Evolutionary conservation across 2,329 filamentous ascomycete genomes (phyloP), one percentile per base, ranked within the genome.

Genomic region (Colletotrichum gigasporum): DNA sequence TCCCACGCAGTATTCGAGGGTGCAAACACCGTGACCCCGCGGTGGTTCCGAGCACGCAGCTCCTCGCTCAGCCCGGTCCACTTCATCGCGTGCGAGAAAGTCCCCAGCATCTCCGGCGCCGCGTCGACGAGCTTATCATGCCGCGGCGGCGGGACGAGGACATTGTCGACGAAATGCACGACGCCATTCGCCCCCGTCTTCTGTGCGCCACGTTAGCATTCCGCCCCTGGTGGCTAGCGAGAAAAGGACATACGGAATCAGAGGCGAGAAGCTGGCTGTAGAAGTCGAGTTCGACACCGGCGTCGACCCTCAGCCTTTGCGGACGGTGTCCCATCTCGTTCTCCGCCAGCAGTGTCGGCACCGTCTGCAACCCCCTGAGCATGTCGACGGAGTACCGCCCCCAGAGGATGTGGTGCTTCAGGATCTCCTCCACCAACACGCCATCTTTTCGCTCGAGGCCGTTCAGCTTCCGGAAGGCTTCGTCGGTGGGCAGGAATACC

Each of bases 391-490:
- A 10, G 18, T 39, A 35, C 37, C 16, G 5, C 10, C 39, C 63
- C 16, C 20, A 16, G 8, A 55, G 34, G 16, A 61, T 30, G 24
- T 66, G 63, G 10, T 66, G 65, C 39, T 64, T 53, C n/a, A 28
- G 22, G 14, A 58, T 42, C 47, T 64, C 89, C 90, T 78, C 84
- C 39, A 77, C 83, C 8, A 57, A 32, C 24, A 14, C 32, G 24
- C 47, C 52, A 3, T 4, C 14, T 10, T 44, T 45, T n/a, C 7
- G 37, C 4, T 28, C 6, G 12, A 56, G 20, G 3, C 24, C 45
- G 9, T 52, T 18, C 8, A 65, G 20, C 18, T 26, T 20, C 8
- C 3, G 35, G 4, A 65, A 22, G 3, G 63, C 63, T 3, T 56
- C 51, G 45, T 65, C 51, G 2, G 35, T 37, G 10, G 63, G 63